Base-by-base conservation (phyloP, 116 monocot genomes). In the Trichopus zeylanicus region DNA sequence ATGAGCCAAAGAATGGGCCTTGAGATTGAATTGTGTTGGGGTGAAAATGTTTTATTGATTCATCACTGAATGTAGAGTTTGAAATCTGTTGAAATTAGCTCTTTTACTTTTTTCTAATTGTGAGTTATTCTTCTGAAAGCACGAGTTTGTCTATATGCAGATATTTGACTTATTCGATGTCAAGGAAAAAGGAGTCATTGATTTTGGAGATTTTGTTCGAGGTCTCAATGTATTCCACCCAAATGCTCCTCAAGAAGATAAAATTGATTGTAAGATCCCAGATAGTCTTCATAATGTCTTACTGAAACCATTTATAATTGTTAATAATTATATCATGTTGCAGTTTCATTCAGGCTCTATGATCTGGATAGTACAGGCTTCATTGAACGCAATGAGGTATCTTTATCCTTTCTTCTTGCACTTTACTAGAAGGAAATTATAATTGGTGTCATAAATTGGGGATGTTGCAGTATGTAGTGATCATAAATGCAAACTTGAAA, bases 151-250 rank as follows among this genome's bases (percentile, higher is more conserved):
- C 8, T 15, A 21, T 5, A 38, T 70, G 71, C 82, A 98, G 97
- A 84, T 98, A 22, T 98, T 98, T 79, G 81, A 90, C 73, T 63
- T 98, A 61, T 98, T 98, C 78, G 97, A 98, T 69, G 88, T 82
- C 31, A 87, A 98, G 61, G 76, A 98, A 69, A 91, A 72, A 38
- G 91, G 97, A n/a, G 67, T 80, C 48, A 76, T 98, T 80, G 97
- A 91, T 79, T 98, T 98, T 85, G 84, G 77, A 51, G 97, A 98
- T 60, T 98, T 98, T 80, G 97, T 91, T 67, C 77, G 82, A 23
- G 71, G 75, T 34, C 82, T 98, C 37, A 84, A 85, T 73, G 82
- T 98, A 52, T 91, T 98, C 57, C 91, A 91, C 58, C 97, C 97
- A 66, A 91, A 82, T 71, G 75, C 80, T 38, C 59, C 87, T 53